A percentile compares a stretch with the other conserved stretches of the same genome.
phyloP scores from a whole-genome alignment of 176 grass and related monocot genomes.

The Lolium multiflorum region DNA sequence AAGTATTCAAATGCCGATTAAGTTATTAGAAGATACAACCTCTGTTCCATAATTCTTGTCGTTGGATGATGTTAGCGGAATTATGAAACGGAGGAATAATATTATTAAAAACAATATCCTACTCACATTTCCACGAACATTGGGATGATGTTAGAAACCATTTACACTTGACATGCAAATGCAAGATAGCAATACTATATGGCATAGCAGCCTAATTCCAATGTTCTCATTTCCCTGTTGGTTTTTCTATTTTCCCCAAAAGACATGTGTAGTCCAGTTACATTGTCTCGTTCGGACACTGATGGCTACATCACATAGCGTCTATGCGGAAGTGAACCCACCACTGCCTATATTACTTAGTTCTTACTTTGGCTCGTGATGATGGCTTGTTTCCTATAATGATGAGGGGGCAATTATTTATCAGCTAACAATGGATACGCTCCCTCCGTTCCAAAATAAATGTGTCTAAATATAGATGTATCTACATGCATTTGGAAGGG shows the following conservation, averaged over 20 bases:
- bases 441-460: too few species aligned
- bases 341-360: background rate
- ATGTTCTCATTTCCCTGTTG: background rate
- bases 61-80: too few species aligned
- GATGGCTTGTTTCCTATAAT: background rate
- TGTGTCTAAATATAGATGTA: too few species aligned
- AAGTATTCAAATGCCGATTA: background rate
- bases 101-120: background rate
- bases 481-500: too few species aligned
- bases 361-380: background rate
- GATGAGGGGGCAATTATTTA: background rate
- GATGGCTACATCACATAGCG: background rate
- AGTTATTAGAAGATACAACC: background rate
- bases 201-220: background rate
- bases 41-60: too few species aligned
- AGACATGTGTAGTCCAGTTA: background rate
- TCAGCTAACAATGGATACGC: background rate
- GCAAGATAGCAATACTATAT: background rate
- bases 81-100: too few species aligned
- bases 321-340: background rate
- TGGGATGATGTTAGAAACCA: background rate
- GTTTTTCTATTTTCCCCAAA: background rate
- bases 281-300: background rate
- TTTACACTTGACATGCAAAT: background rate
- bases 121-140: background rate